These are phyloP conservation scores for Diutina ranongensis DNA, from an alignment of 1,139 yeast species.

Conservation along the genomic window DNA sequence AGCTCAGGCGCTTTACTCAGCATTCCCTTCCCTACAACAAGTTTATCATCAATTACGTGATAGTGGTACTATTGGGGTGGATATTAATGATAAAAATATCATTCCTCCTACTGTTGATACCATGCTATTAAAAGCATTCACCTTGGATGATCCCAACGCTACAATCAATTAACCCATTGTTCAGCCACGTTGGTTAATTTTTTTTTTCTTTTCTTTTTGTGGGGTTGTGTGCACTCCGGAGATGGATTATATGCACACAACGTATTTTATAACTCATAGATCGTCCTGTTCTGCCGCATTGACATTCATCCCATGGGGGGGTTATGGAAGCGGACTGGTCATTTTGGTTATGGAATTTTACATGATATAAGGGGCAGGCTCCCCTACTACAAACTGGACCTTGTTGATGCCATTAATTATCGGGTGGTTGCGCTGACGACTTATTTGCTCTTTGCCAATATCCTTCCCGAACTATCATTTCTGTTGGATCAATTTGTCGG, in stretches of 20 bases:
- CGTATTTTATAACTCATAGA: no score
- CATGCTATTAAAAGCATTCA: not conserved
- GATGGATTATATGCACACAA: not conserved
- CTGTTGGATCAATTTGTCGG: slow-evolving; percentile 95
- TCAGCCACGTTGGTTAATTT: not conserved
- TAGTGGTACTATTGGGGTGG: not conserved
- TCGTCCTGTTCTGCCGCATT: not conserved
- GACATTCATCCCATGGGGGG: not conserved
- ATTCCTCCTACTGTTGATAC: slow-evolving; percentile 3
- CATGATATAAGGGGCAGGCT: slow-evolving; percentile 43
- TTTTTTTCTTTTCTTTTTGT: no score
- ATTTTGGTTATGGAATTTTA: slow-evolving; percentile 30
- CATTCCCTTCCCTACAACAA: not conserved
- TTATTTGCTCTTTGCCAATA: slow-evolving; percentile 77
- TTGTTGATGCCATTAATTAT: slow-evolving; percentile 75
- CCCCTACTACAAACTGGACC: slow-evolving; percentile 68
- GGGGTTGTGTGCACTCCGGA: no score
- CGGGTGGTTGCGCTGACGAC: slow-evolving; percentile 81
- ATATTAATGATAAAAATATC: not conserved
- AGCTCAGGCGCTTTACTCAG: not conserved
- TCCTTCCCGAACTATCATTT: slow-evolving; percentile 90
- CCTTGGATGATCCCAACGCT: not conserved
- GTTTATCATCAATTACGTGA: not conserved
- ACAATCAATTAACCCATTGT: not conserved
- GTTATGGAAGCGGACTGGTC: not conserved